Base-by-base conservation (phyloP, 75 land plant species). In the Sequoia sempervirens region DNA sequence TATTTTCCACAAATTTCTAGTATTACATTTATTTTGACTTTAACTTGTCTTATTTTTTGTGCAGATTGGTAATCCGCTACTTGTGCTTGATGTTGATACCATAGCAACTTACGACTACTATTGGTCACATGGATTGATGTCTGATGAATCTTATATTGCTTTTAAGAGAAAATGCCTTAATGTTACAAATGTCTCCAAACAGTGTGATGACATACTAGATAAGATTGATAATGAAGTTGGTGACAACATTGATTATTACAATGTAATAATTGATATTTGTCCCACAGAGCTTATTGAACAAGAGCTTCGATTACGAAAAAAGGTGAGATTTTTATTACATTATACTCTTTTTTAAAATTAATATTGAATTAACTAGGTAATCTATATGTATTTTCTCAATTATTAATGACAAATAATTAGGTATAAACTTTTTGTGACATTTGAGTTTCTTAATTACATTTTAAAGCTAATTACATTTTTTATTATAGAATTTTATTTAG, bases 41-140 rank as follows among this genome's bases (percentile, higher is more conserved):
- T 9, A 6, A 10, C 74, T 11, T 83, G n/a, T n/a, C 37, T n/a
- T 12, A 26, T 40, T 17, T 45, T 32, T 28, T 81, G 54, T 45
- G 18, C 34, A 87, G 88, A 84, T 87, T 58, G 88, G 88, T 8
- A 87, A 87, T 84, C 88, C 88, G 11, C 82, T 87, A 12, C 81
- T 87, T 13, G 58, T 36, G 2, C 82, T 87, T 38, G 53, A 20
- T 12, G 82, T 84, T 12, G 88, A 87, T 50, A 1, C 86, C 8
- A 37, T 74, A 13, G 81, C 88, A 79, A 84, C 83, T 70, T 87
- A 87, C 53, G 82, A 80, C 5, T 87, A 80, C 70, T 81, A 83
- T 17, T 87, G 85, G 88, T 87, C 88, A 9, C 88, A 87, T 79
- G 88, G 88, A 47, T 12, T 87, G 37, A 87, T 87, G 11, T 83